Base-by-base conservation (phyloP, 768 basidiomycete species). In the Brasilioporus rufonigricans region DNA sequence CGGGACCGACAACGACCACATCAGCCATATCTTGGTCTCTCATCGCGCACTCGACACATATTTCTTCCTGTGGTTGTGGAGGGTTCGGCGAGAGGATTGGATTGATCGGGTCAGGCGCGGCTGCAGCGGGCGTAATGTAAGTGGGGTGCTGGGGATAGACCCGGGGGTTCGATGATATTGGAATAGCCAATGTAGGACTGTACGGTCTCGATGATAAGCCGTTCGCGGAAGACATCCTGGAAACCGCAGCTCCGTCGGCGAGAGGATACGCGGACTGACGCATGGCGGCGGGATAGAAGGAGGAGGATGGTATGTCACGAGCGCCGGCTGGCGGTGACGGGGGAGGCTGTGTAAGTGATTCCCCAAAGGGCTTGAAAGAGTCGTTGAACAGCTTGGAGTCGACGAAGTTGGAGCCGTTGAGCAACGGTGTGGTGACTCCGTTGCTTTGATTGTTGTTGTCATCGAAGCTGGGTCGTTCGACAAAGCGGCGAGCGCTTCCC, bases 41-140 rank as follows among this genome's bases (percentile, higher is more conserved):
- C 95, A 98, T 98, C 54, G 97, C 89, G 67, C 97, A 99, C 71
- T 98, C 97, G 33, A 97, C 78, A 63, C 96, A 99, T 29, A 98
- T 75, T 69, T 98, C 96, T 62, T 91, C 89, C 59, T 81, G 85
- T 11, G 73, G 75, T 5, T 64, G 65, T 27, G 72, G 82, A 23
- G 77, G 81, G 14, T 76, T 76, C 31, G 84, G 81, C 0, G 81
- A 78, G 62, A 82, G 84, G 5, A 84, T 78, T 4, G 86, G 80
- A 57, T 86, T 84, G 46, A 85, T 76, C 39, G 85, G 76, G 48
- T 77, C 80, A 13, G 80, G 78, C 1, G 80, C 64, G n/a, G 76
- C 67, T 57, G 73, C 57, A 0, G 73, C 65, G 41, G 84, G 84
- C 5, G 80, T 85, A 60, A 90, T 84, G 61, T 83, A 89, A 1